Conservation (phyloP, 306 rosid genomes). For the Pyrus communis region DNA sequence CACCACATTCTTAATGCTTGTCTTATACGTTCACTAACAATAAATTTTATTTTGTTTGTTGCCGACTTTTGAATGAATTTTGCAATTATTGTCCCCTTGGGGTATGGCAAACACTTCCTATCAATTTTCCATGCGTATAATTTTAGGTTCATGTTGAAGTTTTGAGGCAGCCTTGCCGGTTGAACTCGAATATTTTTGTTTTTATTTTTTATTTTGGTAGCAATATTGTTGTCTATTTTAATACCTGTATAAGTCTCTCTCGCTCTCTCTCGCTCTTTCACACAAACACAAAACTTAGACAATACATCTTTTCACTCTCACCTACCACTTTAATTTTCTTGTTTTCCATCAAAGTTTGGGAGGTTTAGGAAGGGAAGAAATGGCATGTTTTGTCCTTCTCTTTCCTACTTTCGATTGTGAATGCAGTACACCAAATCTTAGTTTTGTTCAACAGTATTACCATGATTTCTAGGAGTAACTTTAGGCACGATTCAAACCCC, state of each 20-base stretch:
- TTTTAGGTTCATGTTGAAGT: slow-evolving; percentile 18
- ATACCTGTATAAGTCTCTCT: neutral
- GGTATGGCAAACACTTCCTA: neutral
- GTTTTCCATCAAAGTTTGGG: neutral
- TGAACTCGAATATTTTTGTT: neutral
- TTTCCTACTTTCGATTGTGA: neutral
- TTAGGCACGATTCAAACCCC: neutral
- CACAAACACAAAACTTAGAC: too few relatives aligned
- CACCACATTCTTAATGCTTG: neutral
- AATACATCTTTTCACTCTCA: neutral
- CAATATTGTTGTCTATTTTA: neutral
- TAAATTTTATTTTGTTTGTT: neutral
- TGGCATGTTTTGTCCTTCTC: neutral
- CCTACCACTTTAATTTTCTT: neutral
- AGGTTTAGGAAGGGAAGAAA: neutral
- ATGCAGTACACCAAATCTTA: neutral
- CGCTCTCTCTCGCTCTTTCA: neutral
- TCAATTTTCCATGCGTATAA: slow-evolving; percentile 26
- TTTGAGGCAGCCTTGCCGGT: neutral
- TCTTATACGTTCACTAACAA: neutral
- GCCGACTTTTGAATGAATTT: neutral
- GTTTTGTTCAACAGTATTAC: neutral
- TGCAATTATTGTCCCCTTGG: neutral
- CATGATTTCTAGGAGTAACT: neutral
- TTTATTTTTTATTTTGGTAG: neutral